phyloP scores from a whole-genome alignment of 1,284 basidiomycete genomes.

The Austroboletus novae-zelandiae region DNA sequence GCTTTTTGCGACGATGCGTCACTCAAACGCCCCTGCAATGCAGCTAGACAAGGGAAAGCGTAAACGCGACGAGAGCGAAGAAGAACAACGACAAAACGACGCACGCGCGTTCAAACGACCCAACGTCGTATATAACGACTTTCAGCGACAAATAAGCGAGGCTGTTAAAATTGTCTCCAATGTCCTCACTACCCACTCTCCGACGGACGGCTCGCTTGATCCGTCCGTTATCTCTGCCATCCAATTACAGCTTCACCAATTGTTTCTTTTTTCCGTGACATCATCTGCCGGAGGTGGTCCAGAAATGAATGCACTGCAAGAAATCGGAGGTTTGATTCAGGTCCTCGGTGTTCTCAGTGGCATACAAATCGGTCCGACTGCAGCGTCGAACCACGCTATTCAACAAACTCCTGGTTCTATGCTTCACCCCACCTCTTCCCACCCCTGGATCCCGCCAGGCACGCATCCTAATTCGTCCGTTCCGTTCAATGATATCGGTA shows the following conservation, averaged over 20 bases:
- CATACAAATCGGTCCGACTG: slow-evolving; percentile 60
- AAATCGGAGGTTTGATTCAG: slow-evolving; percentile 72
- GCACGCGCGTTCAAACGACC: slow-evolving; percentile 44
- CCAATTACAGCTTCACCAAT: slow-evolving; percentile 65
- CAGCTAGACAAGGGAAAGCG: slow-evolving; percentile 65
- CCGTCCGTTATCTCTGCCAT: slow-evolving; percentile 60
- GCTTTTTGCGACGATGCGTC: slow-evolving; percentile 61
- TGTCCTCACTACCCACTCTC: slow-evolving; percentile 38
- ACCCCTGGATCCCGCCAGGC: slow-evolving; percentile 32
- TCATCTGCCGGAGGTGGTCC: slow-evolving; percentile 53
- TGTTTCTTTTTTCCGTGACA: slow-evolving; percentile 72
- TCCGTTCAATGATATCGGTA: slow-evolving; percentile 53
- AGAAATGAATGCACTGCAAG: slow-evolving; percentile 59
- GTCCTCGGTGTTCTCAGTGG: slow-evolving; percentile 73
- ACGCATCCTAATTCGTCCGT: slow-evolving; percentile 19
- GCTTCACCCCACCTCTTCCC: slow-evolving; percentile 26
- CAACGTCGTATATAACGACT: slow-evolving; percentile 38
- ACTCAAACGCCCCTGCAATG: slow-evolving; percentile 55
- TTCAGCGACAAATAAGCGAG: slow-evolving; percentile 52
- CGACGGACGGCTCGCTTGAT: slow-evolving; percentile 46
- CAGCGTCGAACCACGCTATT: slow-evolving; percentile 17
- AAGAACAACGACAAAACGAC: slow-evolving; percentile 33
- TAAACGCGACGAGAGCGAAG: slow-evolving; percentile 59
- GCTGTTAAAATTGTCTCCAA: slow-evolving; percentile 54
- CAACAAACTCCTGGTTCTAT: slow-evolving; percentile 14